phyloP scores from a whole-genome alignment of 768 basidiomycete genomes.

The Suillus discolor region DNA sequence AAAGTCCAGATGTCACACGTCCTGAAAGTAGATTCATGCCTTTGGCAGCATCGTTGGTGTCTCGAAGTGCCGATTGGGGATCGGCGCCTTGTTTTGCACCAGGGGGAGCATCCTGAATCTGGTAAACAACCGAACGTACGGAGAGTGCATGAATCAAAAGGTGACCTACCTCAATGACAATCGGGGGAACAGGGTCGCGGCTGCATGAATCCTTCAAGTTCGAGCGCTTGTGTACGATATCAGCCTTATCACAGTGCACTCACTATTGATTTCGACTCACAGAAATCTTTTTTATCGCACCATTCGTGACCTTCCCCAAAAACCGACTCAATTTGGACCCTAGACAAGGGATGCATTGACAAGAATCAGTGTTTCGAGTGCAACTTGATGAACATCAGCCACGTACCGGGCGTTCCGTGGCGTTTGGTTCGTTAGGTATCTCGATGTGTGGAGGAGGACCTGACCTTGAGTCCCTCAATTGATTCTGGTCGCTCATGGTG shows the following conservation, averaged over 20 bases:
- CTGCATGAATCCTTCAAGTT: no score
- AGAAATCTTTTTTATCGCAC: no score
- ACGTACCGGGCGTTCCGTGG: background rate
- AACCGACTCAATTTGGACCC: no score
- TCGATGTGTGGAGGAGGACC: background rate
- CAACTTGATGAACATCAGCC: no score
- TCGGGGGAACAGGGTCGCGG: no score
- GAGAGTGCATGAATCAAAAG: background rate
- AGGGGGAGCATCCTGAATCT: background rate
- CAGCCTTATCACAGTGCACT: no score
- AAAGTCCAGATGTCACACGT: background rate
- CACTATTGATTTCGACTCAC: no score
- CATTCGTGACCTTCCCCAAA: no score
- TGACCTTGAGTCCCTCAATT: background rate
- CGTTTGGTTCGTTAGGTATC: background rate
- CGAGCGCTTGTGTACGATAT: no score
- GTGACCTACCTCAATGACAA: no score
- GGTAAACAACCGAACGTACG: background rate
- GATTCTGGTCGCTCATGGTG: background rate
- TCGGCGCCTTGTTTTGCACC: background rate
- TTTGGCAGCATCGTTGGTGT: background rate
- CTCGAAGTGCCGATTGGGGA: background rate
- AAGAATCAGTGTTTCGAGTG: no score
- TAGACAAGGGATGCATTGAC: background rate
- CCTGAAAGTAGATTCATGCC: background rate